These are phyloP conservation scores for Pestalotiopsis sp. DNA, from an alignment of 2,329 filamentous ascomycete genomes.

Conservation along the genomic window DNA sequence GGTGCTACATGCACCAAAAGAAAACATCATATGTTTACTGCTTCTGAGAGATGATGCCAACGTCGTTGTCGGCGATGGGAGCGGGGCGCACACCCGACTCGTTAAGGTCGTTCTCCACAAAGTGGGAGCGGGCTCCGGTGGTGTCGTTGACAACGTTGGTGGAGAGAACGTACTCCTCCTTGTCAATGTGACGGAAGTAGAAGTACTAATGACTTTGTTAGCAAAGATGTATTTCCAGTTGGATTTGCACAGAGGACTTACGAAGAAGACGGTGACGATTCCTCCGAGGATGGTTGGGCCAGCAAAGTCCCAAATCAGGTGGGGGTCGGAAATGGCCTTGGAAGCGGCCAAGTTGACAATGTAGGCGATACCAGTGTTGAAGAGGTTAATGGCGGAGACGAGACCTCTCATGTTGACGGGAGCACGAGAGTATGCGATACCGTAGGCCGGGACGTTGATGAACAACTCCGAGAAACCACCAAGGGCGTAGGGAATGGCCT, in stretches of 20 bases:
- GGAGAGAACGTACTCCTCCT: conserved; percentile 44
- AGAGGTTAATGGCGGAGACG: conserved; percentile 51
- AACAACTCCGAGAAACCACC: conserved; percentile 55
- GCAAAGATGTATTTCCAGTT: conserved; percentile 15
- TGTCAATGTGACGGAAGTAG: conserved; percentile 48
- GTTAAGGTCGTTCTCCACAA: conserved; percentile 45
- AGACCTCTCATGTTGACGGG: conserved; percentile 54
- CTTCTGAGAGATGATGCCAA: conserved; percentile 37
- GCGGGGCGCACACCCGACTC: conserved; percentile 30
- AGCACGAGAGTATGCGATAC: conserved; percentile 53
- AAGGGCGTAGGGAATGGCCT: conserved; percentile 55
- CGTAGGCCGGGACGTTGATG: conserved; percentile 52
- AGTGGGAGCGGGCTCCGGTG: conserved; percentile 40
- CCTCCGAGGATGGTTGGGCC: conserved; percentile 47
- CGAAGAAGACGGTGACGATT: conserved; percentile 44
- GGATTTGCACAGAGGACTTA: background rate
- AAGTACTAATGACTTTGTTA: conserved; percentile 32
- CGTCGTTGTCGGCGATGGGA: conserved; percentile 34
- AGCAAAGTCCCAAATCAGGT: conserved; percentile 52
- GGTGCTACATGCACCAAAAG: background rate
- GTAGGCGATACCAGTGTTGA: conserved; percentile 48
- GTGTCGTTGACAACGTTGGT: conserved; percentile 36
- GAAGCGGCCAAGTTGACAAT: conserved; percentile 46
- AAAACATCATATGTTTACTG: conserved; percentile 3
- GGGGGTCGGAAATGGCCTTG: conserved; percentile 48